Evolutionary conservation across 495 filamentous ascomycete genomes (phyloP), one percentile per base, ranked within the genome.

Genomic region (Neurospora discreta): DNA sequence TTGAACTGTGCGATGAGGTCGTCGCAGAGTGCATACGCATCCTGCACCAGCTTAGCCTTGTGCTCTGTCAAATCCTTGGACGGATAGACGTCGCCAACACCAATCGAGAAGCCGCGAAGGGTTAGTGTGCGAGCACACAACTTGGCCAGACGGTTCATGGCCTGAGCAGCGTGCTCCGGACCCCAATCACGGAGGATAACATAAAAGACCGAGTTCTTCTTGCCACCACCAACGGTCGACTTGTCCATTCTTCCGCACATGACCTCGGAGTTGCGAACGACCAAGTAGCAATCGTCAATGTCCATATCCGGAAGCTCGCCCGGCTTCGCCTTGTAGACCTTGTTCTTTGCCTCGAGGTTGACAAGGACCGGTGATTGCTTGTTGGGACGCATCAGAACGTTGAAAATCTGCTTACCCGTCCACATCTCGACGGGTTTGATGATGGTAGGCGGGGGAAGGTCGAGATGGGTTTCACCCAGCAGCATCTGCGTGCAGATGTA

Each of bases 221-320:
- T 98, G 77, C 95, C 95, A 15, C 91, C 92, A 74, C 95, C 95
- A 52, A 99, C 91, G 0, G 93, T 97, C 3, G 92, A 90, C 78
- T 99, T 99, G 81, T 99, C 95, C 94, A 99, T 97, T 42, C 93
- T 89, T 75, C 95, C 95, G 77, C 95, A 98, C 93, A 99, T 98
- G 73, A 99, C 89, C 79, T 98, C 95, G 0, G 94, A 97, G 76
- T 98, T 98, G 46, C 95, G 91, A 74, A 99, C 90, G 18, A 97
- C 92, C 36, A 99, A 84, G 87, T 90, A 98, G 8, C 87, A 87
- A 80, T 99, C 95, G 74, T 97, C 91, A 5, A 86, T 85, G 75
- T 92, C 89, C 82, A 98, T 88, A 76, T 98, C 95, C 8, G 89
- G 88, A 39, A 80, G 76, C 80, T 85, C 70, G 83, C 71, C 80